Evolutionary conservation across 2,329 filamentous ascomycete species (phyloP).

Genomic region (Diaporthe sp.): DNA sequence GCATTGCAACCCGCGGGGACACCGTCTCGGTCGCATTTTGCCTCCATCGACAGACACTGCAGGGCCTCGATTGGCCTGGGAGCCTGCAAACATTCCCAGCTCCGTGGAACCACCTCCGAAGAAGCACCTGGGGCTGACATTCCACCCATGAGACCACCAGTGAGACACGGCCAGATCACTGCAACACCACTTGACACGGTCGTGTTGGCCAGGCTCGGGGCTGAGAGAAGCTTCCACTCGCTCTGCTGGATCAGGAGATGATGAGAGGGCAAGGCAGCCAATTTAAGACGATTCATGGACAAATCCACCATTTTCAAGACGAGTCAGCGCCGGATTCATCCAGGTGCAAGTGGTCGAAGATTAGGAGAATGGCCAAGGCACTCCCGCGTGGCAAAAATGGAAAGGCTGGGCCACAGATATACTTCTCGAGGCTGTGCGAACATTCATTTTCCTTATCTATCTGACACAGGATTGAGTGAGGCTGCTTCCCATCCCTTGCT

Average conservation of each 20-base stretch:
- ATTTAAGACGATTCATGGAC: slow-evolving; percentile 4
- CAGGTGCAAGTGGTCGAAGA: background rate
- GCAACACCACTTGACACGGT: background rate
- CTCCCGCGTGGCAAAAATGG: background rate
- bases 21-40: background rate
- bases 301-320: background rate
- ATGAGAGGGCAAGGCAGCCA: background rate
- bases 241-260: background rate
- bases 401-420: background rate
- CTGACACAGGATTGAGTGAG: background rate
- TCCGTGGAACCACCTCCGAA: slow-evolving; percentile 7
- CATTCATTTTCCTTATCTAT: background rate
- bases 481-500: background rate
- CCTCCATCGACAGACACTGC: slow-evolving; percentile 15
- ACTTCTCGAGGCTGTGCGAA: background rate
- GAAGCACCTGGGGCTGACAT: slow-evolving; percentile 8
- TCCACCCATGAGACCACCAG: slow-evolving; percentile 4
- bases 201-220: background rate
- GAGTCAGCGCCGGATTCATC: background rate
- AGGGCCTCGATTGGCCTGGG: slow-evolving; percentile 1
- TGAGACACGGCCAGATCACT: background rate
- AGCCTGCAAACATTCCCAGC: slow-evolving; percentile 12
- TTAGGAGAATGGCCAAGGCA: background rate
- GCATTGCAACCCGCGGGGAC: slow-evolving; percentile 1
- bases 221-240: background rate